Conservation (phyloP, 495 filamentous ascomycete genomes). For the Xylaria curta region DNA sequence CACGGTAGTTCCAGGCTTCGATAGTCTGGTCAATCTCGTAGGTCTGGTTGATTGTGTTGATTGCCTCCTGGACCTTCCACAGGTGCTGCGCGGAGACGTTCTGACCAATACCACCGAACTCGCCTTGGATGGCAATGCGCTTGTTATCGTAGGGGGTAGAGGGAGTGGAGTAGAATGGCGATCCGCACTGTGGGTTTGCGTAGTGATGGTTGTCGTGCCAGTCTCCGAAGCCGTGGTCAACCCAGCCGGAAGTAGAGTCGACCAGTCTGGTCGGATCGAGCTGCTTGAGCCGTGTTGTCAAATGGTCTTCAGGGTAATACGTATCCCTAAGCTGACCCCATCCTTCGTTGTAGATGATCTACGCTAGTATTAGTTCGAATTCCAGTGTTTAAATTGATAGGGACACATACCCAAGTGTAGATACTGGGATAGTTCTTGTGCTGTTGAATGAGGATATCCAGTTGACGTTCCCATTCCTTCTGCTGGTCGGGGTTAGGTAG, state of each 20-base stretch:
- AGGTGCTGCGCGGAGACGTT: constrained; percentile 62
- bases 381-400: neutral
- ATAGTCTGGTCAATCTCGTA: constrained; percentile 66
- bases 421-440: constrained; percentile 69
- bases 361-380: constrained; percentile 18
- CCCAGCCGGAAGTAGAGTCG: constrained; percentile 66
- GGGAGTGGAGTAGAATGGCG: constrained; percentile 63
- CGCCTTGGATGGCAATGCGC: constrained; percentile 70
- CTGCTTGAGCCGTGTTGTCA: constrained; percentile 58
- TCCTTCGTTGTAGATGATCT: constrained; percentile 75
- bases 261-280: constrained; percentile 69
- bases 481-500: constrained; percentile 58
- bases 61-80: constrained; percentile 65
- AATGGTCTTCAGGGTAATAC: constrained; percentile 58
- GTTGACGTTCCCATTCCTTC: constrained; percentile 65
- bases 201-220: constrained; percentile 72
- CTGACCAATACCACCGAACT: constrained; percentile 70
- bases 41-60: constrained; percentile 65
- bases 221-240: constrained; percentile 39
- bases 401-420: constrained; percentile 48
- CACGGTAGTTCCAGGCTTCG: constrained; percentile 71
- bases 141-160: constrained; percentile 63
- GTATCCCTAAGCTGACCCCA: constrained; percentile 64
- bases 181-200: constrained; percentile 72
- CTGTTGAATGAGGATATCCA: constrained; percentile 65